Conservation (phyloP, 768 basidiomycete species). For the Amanita subjunquillea region DNA sequence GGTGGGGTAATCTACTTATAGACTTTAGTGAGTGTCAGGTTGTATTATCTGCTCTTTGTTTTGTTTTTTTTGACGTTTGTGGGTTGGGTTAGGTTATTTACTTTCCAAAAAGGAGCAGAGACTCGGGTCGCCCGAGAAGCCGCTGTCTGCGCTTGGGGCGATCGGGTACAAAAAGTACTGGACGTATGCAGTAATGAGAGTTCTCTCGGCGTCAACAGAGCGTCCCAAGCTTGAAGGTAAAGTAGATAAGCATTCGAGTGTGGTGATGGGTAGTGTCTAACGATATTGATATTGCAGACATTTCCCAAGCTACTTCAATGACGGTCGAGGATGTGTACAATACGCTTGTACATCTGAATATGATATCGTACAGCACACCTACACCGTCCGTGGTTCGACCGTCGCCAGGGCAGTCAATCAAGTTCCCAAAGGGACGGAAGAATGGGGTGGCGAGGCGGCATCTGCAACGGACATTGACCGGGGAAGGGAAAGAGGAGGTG, state of each 20-base stretch:
- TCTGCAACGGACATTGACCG: conserved; percentile 48
- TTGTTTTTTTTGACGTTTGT: conserved; percentile 5
- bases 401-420: conserved; percentile 72
- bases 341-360: conserved; percentile 60
- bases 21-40: conserved; percentile 78
- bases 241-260: neutral
- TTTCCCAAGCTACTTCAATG: conserved; percentile 81
- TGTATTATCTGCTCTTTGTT: neutral
- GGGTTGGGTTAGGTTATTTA: conserved; percentile 63
- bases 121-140: conserved; percentile 90
- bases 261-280: neutral
- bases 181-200: conserved; percentile 81
- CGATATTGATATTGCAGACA: conserved; percentile 40
- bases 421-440: conserved; percentile 56
- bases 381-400: conserved; percentile 47
- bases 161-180: conserved; percentile 95
- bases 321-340: conserved; percentile 80
- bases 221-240: conserved; percentile 68
- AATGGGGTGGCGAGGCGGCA: conserved; percentile 57
- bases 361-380: conserved; percentile 53
- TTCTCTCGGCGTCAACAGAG: conserved; percentile 46
- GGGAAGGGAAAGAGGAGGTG: conserved; percentile 30
- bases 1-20: conserved; percentile 95
- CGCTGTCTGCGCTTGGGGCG: conserved; percentile 85
- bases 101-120: conserved; percentile 92